Evolutionary conservation across 1,284 basidiomycete genomes (phyloP).

Genomic region (Moesziomyces globuligerus): DNA sequence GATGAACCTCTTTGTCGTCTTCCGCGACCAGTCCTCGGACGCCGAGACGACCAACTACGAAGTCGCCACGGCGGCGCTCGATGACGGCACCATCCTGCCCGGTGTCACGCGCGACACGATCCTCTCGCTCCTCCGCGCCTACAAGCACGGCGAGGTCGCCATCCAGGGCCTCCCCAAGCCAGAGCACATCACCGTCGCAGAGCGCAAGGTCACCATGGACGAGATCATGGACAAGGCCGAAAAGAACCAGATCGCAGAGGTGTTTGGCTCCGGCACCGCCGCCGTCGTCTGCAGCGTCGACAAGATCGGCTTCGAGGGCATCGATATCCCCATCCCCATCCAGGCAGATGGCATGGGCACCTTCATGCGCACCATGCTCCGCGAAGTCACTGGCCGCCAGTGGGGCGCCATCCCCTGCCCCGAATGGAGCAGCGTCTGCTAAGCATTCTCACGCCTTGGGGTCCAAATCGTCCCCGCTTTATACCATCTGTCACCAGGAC

Average conservation of each 20-base stretch:
- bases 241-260: constrained; percentile 33
- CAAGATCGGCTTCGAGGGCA: constrained; percentile 46
- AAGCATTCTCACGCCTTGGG: background rate
- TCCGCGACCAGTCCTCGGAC: constrained; percentile 35
- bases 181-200: constrained; percentile 28
- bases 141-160: constrained; percentile 73
- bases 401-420: constrained; percentile 42
- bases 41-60: constrained; percentile 24
- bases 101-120: constrained; percentile 90
- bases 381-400: constrained; percentile 47
- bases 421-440: constrained; percentile 52
- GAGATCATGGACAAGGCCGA: constrained; percentile 40
- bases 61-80: constrained; percentile 69
- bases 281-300: constrained; percentile 52
- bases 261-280: constrained; percentile 52
- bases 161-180: constrained; percentile 47
- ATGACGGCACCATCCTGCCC: constrained; percentile 87
- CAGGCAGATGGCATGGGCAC: constrained; percentile 44
- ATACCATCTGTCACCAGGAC: constrained; percentile 17
- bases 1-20: constrained; percentile 56
- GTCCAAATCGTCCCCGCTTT: background rate
- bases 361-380: constrained; percentile 45
- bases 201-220: constrained; percentile 50
- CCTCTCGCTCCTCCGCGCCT: constrained; percentile 75
- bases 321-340: constrained; percentile 43